Percentiles rank a stretch among this genome's conserved stretches.
phyloP scores from a whole-genome alignment of 2,329 filamentous ascomycete genomes.

The Beauveria sp. region DNA sequence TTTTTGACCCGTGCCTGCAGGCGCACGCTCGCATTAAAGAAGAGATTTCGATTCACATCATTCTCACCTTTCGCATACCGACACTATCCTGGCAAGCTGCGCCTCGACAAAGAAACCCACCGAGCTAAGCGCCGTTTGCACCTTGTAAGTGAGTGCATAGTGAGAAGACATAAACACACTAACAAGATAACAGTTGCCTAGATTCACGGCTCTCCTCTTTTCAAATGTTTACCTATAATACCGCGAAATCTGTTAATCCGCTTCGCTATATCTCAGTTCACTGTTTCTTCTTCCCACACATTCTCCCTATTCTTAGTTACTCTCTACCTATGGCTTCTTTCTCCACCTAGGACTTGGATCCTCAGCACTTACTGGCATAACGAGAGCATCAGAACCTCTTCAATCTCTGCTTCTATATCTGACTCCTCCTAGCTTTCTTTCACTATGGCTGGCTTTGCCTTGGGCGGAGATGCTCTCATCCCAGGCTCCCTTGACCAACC shows the following conservation, averaged over 20 bases:
- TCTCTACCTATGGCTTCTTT: not conserved
- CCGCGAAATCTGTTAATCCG: not conserved
- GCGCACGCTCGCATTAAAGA: not conserved
- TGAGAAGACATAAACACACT: not conserved
- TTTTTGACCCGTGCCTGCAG: not conserved
- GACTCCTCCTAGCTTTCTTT: too few species aligned
- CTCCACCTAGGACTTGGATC: not conserved
- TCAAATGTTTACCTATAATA: not conserved
- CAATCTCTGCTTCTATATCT: too few species aligned
- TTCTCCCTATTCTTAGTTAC: not conserved
- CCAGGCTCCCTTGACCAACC: too few species aligned
- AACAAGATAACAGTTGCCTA: not conserved
- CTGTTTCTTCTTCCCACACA: not conserved
- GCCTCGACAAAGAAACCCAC: not conserved
- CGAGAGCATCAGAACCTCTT: not conserved
- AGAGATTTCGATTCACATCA: not conserved
- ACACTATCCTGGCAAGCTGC: constrained; percentile 1
- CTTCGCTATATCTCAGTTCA: not conserved
- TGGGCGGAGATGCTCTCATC: not conserved
- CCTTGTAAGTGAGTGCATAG: not conserved
- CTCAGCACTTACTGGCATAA: not conserved
- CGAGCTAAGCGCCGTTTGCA: not conserved
- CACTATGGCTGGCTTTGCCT: too few species aligned
- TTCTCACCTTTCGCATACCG: not conserved
- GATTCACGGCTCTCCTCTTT: not conserved